These are phyloP conservation scores for Malus hybrid DNA, from an alignment of 331 rosid genomes.

Conservation along the genomic window DNA sequence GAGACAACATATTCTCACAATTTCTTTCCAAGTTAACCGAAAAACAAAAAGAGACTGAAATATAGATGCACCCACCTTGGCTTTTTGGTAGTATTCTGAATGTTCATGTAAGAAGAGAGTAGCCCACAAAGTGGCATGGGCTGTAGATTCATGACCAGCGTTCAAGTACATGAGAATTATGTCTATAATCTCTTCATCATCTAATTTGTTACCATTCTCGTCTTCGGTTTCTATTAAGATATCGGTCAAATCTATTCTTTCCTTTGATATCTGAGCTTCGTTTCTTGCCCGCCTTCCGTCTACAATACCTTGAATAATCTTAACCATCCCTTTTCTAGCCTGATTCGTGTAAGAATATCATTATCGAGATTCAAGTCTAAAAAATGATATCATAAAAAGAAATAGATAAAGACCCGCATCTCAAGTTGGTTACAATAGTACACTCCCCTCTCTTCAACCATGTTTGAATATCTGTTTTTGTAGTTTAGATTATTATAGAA, in stretches of 20 bases:
- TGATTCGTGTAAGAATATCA: slow-evolving; percentile 4
- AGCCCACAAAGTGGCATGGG: slow-evolving; percentile 63
- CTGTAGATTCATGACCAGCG: slow-evolving; percentile 91
- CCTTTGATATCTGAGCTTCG: not conserved
- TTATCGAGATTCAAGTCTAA: not conserved
- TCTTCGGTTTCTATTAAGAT: slow-evolving; percentile 55
- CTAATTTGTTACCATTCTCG: slow-evolving; percentile 48
- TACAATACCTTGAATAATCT: slow-evolving; percentile 36
- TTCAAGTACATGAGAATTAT: slow-evolving; percentile 55
- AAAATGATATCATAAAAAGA: too few species aligned
- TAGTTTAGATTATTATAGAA: too few species aligned
- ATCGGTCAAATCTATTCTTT: slow-evolving; percentile 47
- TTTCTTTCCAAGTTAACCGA: too few species aligned
- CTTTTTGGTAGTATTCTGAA: slow-evolving; percentile 35
- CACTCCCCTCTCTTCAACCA: too few species aligned
- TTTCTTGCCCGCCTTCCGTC: slow-evolving; percentile 30
- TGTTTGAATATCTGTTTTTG: too few species aligned
- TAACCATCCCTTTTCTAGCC: slow-evolving; percentile 56
- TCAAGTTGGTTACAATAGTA: too few species aligned
- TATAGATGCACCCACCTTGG: slow-evolving; percentile 40
- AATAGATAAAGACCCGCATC: too few species aligned
- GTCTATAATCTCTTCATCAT: slow-evolving; percentile 62
- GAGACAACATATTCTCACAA: too few species aligned
- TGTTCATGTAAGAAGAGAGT: slow-evolving; percentile 38
- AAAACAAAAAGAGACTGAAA: too few species aligned